Percentiles rank a stretch among this genome's conserved stretches.
Evolutionary conservation across 148 eudicot species (phyloP).

Genomic region (Pouteria glomerata): DNA sequence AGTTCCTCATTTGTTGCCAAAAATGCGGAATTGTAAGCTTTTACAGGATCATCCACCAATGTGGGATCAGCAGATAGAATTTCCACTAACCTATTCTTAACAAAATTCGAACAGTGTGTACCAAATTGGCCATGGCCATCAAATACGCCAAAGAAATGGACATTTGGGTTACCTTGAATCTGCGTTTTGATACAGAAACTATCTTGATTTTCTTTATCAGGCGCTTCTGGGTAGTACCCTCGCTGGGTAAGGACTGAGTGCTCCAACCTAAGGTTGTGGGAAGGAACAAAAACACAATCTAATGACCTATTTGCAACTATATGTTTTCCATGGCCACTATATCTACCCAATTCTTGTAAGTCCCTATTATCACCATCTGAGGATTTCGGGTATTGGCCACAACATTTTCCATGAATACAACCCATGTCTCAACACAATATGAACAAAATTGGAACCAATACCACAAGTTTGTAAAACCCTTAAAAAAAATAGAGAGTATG

Average conservation of each 20-base stretch:
- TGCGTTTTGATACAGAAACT: conserved; percentile 59
- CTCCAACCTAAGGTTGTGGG: conserved; percentile 60
- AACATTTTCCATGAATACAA: conserved; percentile 75
- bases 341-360: conserved; percentile 20
- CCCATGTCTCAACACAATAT: conserved; percentile 50
- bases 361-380: conserved; percentile 30
- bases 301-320: conserved; percentile 34
- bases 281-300: conserved; percentile 54
- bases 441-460: conserved; percentile 8
- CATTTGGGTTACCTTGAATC: conserved; percentile 65
- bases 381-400: conserved; percentile 29
- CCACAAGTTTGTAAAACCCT: too few species aligned
- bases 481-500: conserved; percentile 17
- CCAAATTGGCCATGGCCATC: conserved; percentile 94
- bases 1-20: conserved; percentile 67
- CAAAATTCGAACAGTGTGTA: conserved; percentile 71
- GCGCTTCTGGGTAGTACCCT: conserved; percentile 81
- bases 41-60: conserved; percentile 65
- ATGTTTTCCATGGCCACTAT: conserved; percentile 29
- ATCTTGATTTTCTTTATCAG: conserved; percentile 88
- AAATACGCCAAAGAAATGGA: conserved; percentile 93
- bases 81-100: conserved; percentile 68
- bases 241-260: conserved; percentile 62
- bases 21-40: conserved; percentile 68
- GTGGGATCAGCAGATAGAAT: conserved; percentile 45